These are phyloP conservation scores for Mycena capillaripes DNA, from an alignment of 768 basidiomycete genomes.

Conservation along the genomic window DNA sequence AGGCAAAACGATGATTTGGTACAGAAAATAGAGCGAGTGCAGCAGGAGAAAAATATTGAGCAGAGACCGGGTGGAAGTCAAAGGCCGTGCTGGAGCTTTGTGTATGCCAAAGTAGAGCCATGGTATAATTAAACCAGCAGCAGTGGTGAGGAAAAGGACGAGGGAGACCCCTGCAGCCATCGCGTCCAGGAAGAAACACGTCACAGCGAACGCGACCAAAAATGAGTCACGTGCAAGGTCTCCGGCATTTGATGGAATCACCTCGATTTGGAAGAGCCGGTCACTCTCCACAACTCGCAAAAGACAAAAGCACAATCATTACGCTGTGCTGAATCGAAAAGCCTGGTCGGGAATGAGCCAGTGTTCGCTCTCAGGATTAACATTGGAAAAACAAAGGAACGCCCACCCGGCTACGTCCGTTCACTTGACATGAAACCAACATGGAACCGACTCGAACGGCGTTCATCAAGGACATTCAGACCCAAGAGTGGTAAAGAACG, in stretches of 20 bases:
- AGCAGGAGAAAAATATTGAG: conserved; percentile 58
- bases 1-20: conserved; percentile 59
- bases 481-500: too few species aligned
- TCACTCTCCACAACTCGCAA: too few species aligned
- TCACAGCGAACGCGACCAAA: background rate
- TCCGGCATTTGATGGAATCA: background rate
- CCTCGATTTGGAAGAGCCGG: too few species aligned
- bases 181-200: conserved; percentile 27
- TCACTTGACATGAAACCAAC: too few species aligned
- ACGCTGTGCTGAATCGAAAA: too few species aligned
- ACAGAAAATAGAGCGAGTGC: conserved; percentile 66
- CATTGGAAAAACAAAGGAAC: too few species aligned
- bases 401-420: too few species aligned
- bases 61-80: conserved; percentile 39
- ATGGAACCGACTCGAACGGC: too few species aligned
- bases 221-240: conserved; percentile 11
- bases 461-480: too few species aligned
- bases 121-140: conserved; percentile 21
- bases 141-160: conserved; percentile 23
- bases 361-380: too few species aligned
- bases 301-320: too few species aligned
- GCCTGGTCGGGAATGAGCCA: too few species aligned
- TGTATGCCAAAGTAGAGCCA: conserved; percentile 35
- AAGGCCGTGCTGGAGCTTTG: conserved; percentile 24
- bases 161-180: conserved; percentile 37